Base-by-base conservation (phyloP, 306 rosid genomes). In the Rosa rugosa region DNA sequence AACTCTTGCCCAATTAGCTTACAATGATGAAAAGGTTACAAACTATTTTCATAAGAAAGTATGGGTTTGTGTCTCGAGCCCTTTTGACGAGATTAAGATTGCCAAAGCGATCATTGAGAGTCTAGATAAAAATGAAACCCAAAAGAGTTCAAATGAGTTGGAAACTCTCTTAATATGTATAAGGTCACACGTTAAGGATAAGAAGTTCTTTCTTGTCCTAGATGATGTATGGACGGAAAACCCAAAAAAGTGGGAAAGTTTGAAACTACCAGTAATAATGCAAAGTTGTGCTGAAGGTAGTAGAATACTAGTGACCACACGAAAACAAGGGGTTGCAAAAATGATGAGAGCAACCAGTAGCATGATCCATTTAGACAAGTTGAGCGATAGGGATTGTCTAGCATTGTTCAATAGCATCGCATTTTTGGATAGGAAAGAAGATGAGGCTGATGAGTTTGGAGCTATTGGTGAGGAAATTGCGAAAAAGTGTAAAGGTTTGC, bases 11-110 rank as follows among this genome's bases (percentile, higher is more conserved):
- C 82, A 60, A 72, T 46, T 71, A 4, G 45, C 14, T 3, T 79
- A 59, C 31, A 72, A 79, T 11, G 65, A 71, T 45, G 50, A 46
- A 17, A 22, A 16, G 13, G 82, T 79, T 25, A 71, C 11, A 36
- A 34, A 25, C 13, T 63, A 79, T 25, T 79, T 79, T 71, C 64
- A 31, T 2, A 22, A 11, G 13, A 64, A 62, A 36, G 23, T 79
- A 7, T 79, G 78, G 82, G 65, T 79, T 9, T 79, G 78, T 63
- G 78, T 79, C 16, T 79, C 82, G 4, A 65, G 72, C 5, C 78
- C 82, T 72, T 27, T 27, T 27, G 27, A 27, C 27, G 27, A 27
- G 27, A 27, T 27, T 79, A 72, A 40, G 42, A 25, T 79, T 46
- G 77, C 72, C 11, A 79, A 38, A 63, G 71, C 72, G 12, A 72